Evolutionary conservation across 805 yeast species (phyloP), one percentile per base, ranked within the genome.

Genomic region (Metschnikowia reukaufii): DNA sequence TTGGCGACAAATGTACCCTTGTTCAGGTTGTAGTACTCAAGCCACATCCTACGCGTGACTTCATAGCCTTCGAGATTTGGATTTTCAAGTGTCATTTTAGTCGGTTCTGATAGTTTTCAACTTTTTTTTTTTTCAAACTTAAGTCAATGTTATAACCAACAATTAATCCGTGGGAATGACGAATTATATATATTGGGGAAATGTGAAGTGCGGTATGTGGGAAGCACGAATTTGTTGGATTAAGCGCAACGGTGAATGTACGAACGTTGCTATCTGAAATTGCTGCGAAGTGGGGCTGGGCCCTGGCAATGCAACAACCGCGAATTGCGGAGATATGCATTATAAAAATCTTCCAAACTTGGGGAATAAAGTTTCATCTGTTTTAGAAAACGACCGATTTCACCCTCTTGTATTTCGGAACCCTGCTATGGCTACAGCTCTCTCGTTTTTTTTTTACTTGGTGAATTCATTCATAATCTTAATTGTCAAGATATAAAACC

Each of bases 1-100:
- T 66, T 70, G 6, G 78, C 76, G 45, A 70, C 61, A 49, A 71
- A 76, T 9, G 72, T 66, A 17, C 61, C 60, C 42, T 67, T 54
- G 23, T 55, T 31, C 17, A 68, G 63, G 55, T 73, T 72, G 66
- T 72, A 76, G 54, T 67, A 76, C 17, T 54, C 48, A 30, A 59
- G 59, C 79, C 80, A 76, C 61, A 75, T 60, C 38, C 61, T 60
- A 27, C 74, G 70, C 15, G 68, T 69, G 16, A 72, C 54, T 18
- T 47, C 29, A 49, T 61, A 61, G 19, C 61, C 64, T 47, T 61
- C 81, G 56, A 62, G 61, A 55, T 65, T 66, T 17, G 74, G 73
- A 49, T 69, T 67, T 6, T 55, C 36, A 27, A 66, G 57, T 19
- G 64, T 45, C 66, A 63, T 64, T 17, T 16, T 42, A 32, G n/a